Evolutionary conservation across 164 flowering plant species (phyloP).

Genomic region (Aristolochia contorta): DNA sequence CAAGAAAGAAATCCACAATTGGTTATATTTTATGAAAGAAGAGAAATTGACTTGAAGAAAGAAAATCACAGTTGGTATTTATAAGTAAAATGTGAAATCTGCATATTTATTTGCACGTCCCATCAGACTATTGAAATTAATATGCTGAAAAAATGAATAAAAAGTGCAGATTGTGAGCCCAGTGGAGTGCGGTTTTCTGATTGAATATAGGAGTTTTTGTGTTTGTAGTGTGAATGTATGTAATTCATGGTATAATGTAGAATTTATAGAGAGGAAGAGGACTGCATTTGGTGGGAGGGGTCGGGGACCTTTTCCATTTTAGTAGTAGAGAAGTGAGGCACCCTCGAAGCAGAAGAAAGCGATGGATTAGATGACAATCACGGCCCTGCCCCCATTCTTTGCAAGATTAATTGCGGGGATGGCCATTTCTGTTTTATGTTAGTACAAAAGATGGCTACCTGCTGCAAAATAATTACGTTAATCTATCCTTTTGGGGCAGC

Average conservation of each 20-base stretch:
- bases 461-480: slow-evolving; percentile 26
- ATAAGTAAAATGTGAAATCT: too few relatives aligned
- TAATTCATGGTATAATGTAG: slow-evolving; percentile 23
- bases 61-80: too few relatives aligned
- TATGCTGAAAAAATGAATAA: background rate
- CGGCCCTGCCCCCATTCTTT: slow-evolving; percentile 33
- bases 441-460: slow-evolving; percentile 16
- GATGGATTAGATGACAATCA: background rate
- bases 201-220: slow-evolving; percentile 8
- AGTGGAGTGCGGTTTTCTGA: slow-evolving; percentile 66
- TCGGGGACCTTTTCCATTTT: slow-evolving; percentile 35
- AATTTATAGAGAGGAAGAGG: slow-evolving; percentile 11
- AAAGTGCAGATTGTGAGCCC: slow-evolving; percentile 65
- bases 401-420: slow-evolving; percentile 19
- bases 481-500: slow-evolving; percentile 19
- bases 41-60: too few relatives aligned
- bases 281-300: slow-evolving; percentile 15
- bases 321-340: slow-evolving; percentile 29
- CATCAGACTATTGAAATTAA: background rate
- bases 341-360: slow-evolving; percentile 20
- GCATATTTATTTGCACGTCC: too few relatives aligned
- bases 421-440: slow-evolving; percentile 24
- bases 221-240: too few relatives aligned
- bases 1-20: too few relatives aligned
- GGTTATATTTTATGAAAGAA: too few relatives aligned